Evolutionary conservation across 2,329 filamentous ascomycete species (phyloP), one percentile per base, ranked within the genome.

Genomic region (Rutstroemia sp.): DNA sequence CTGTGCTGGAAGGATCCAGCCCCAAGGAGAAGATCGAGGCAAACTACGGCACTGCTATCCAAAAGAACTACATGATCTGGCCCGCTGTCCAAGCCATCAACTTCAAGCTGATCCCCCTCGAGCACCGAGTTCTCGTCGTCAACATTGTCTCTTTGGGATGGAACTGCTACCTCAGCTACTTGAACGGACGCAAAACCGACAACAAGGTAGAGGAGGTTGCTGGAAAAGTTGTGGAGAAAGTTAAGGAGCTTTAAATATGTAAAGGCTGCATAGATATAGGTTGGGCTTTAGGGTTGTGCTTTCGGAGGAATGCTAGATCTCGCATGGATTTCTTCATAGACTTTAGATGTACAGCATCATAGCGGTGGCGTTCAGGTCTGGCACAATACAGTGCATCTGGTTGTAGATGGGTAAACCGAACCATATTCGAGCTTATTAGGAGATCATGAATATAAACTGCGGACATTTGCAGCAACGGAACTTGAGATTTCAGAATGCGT

Each of bases 61-160:
- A 78, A 69, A 85, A 82, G 68, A 89, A 89, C 68, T 82, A 84
- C 75, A 80, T 84, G 72, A 71, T 89, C 14, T 89, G 86, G 86
- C 86, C 86, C 1, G 66, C 68, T 54, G 83, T 89, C 55, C 86
- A 89, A 71, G 75, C 79, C 25, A 74, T 80, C 51, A 89, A 89
- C 72, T 89, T 89, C 72, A 82, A 82, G 63, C 75, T 87, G 57
- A 83, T 89, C 58, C 86, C 86, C 14, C 69, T 88, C 60, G 79
- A 88, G 65, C 79, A 86, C 66, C 73, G 85, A 52, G 82, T 89
- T n/a, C 67, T 89, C 63, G 76, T 88, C 12, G 86, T 89, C 39
- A 89, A 89, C 68, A 72, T 88, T 45, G 75, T 89, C 39, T 83
- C 80, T 58, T 73, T 88, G 63, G 84, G 83, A 36, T 73, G 72